These are phyloP conservation scores for Sambucus nigra DNA, from an alignment of 129 eudicot species.

Conservation along the genomic window DNA sequence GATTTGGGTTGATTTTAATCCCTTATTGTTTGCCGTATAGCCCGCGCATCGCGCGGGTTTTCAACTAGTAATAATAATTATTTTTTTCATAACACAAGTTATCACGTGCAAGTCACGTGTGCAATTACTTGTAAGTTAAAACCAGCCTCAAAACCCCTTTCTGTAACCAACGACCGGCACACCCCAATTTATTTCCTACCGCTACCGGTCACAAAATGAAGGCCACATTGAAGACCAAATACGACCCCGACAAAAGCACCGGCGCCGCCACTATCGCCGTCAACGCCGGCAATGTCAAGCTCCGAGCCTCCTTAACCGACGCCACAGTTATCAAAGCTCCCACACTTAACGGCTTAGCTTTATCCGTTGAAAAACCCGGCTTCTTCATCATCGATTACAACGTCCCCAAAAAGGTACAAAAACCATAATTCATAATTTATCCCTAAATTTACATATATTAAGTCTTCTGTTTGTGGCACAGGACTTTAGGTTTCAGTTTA, in stretches of 20 bases:
- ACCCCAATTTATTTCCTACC: not conserved
- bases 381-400: conserved; percentile 60
- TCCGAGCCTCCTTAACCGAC: conserved; percentile 84
- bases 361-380: conserved; percentile 83
- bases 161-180: too few relatives aligned
- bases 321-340: conserved; percentile 74
- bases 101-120: too few relatives aligned
- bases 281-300: conserved; percentile 80
- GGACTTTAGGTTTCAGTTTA: conserved; percentile 83
- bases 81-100: too few relatives aligned
- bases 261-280: conserved; percentile 64
- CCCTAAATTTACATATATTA: not conserved
- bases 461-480: conserved; percentile 19
- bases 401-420: conserved; percentile 61
- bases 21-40: too few relatives aligned
- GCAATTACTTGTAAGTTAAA: too few relatives aligned
- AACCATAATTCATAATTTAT: not conserved
- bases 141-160: too few relatives aligned
- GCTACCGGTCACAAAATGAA: conserved; percentile 43
- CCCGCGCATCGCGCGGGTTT: too few relatives aligned
- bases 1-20: too few relatives aligned
- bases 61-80: too few relatives aligned
- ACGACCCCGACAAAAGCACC: conserved; percentile 58
- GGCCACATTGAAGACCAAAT: conserved; percentile 58
- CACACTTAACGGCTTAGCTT: conserved; percentile 61